Evolutionary conservation across 2,329 filamentous ascomycete species (phyloP).

Genomic region (Rhinocladiella similis): DNA sequence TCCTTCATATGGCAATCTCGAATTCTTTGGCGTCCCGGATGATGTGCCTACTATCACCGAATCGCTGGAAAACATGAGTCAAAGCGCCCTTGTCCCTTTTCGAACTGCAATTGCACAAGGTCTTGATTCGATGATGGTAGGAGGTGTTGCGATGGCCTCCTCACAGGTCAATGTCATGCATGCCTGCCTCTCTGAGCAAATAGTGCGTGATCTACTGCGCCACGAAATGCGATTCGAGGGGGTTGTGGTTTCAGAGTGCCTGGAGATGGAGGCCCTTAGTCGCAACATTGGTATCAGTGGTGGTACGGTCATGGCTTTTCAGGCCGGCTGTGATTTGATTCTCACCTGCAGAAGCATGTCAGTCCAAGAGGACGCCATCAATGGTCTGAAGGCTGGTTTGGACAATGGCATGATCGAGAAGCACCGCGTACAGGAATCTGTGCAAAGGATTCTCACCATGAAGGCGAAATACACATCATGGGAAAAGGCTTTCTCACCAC

Average conservation of each 20-base stretch:
- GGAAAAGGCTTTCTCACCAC: slow-evolving; percentile 86
- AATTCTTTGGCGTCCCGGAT: slow-evolving; percentile 85
- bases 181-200: slow-evolving; percentile 87
- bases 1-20: slow-evolving; percentile 90
- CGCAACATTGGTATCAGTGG: slow-evolving; percentile 97
- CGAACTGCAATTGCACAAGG: slow-evolving; percentile 84
- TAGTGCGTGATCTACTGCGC: slow-evolving; percentile 86
- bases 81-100: slow-evolving; percentile 91
- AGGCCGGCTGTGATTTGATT: slow-evolving; percentile 90
- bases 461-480: slow-evolving; percentile 87
- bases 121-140: slow-evolving; percentile 92
- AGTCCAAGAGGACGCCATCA: slow-evolving; percentile 87
- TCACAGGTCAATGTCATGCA: slow-evolving; percentile 93
- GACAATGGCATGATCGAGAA: slow-evolving; percentile 87
- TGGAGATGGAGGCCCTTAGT: slow-evolving; percentile 95
- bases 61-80: slow-evolving; percentile 84
- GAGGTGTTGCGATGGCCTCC: slow-evolving; percentile 89
- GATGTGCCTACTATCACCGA: slow-evolving; percentile 96
- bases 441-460: slow-evolving; percentile 74
- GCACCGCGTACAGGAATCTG: slow-evolving; percentile 75
- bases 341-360: slow-evolving; percentile 85
- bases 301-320: slow-evolving; percentile 95
- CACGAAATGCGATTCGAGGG: slow-evolving; percentile 86
- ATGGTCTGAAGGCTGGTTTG: slow-evolving; percentile 81
- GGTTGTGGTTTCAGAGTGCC: slow-evolving; percentile 89